phyloP scores from a whole-genome alignment of 2,329 filamentous ascomycete genomes.

The Coniochaeta pulveracea region DNA sequence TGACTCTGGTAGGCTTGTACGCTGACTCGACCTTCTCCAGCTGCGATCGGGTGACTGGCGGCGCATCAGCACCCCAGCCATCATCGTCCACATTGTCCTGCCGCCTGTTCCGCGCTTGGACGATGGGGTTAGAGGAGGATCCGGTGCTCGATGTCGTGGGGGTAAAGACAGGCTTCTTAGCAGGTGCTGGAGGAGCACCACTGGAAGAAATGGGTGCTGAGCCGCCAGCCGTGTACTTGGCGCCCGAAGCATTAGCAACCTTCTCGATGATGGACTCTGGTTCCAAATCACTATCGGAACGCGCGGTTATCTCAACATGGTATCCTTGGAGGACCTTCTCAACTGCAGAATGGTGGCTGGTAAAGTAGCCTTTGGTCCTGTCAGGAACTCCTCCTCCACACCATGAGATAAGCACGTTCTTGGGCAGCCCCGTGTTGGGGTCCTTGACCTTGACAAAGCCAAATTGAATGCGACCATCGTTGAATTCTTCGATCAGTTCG shows the following conservation, averaged over 20 bases:
- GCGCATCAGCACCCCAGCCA: constrained; percentile 91
- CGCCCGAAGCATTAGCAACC: constrained; percentile 85
- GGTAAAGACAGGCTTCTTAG: constrained; percentile 86
- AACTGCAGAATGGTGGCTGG: constrained; percentile 80
- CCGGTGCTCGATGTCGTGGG: constrained; percentile 48
- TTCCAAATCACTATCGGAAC: constrained; percentile 79
- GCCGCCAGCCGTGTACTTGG: constrained; percentile 75
- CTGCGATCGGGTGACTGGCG: constrained; percentile 75
- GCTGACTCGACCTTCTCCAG: constrained; percentile 86
- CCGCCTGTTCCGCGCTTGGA: constrained; percentile 51
- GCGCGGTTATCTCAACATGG: constrained; percentile 93
- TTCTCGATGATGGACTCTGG: constrained; percentile 86
- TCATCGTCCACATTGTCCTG: constrained; percentile 61
- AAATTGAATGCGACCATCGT: constrained; percentile 91
- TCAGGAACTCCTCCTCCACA: constrained; percentile 98
- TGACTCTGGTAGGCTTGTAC: constrained; percentile 92
- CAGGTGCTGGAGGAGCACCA: constrained; percentile 56
- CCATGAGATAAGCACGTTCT: constrained; percentile 90
- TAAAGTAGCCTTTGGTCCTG: constrained; percentile 96
- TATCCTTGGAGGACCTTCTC: constrained; percentile 92
- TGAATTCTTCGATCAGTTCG: constrained; percentile 91
- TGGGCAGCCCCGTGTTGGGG: constrained; percentile 78
- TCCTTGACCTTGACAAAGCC: constrained; percentile 96
- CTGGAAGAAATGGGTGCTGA: constrained; percentile 34
- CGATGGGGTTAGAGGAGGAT: constrained; percentile 54